Evolutionary conservation across 257 asterid genomes (phyloP), one percentile per base, ranked within the genome.

Genomic region (Avicennia marina): DNA sequence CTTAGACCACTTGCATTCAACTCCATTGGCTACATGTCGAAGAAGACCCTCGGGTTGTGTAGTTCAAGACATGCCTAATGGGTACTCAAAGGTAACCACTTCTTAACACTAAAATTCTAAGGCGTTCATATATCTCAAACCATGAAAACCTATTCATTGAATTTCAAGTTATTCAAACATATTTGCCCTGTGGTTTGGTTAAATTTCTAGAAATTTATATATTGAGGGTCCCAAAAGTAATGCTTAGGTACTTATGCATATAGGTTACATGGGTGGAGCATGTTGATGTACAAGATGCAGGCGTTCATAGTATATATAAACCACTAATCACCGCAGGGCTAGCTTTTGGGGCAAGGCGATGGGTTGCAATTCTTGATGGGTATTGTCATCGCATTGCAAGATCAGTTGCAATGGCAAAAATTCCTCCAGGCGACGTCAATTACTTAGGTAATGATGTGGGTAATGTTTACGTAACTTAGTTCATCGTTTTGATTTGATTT

Each of bases 61-160:
- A 44, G 81, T 85, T 53, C 90, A 85, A 69, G 94, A 85, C 58
- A 29, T 85, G 62, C 87, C 90, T 2, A 81, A 85, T 64, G 90
- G 94, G 48, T 85, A 77, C 84, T 81, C 94, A 3, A 85, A 82
- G 87, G 94, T 29, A 29, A n/a, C n/a, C n/a, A n/a, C n/a, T n/a
- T n/a, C n/a, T n/a, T n/a, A n/a, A n/a, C n/a, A n/a, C n/a, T n/a
- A n/a, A n/a, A n/a, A n/a, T n/a, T n/a, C n/a, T n/a, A n/a, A n/a
- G n/a, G n/a, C n/a, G n/a, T n/a, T n/a, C n/a, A n/a, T n/a, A n/a
- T n/a, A n/a, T n/a, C n/a, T n/a, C n/a, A n/a, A n/a, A n/a, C n/a
- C n/a, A n/a, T n/a, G n/a, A n/a, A n/a, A n/a, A n/a, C n/a, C n/a
- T n/a, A n/a, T n/a, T n/a, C n/a, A n/a, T n/a, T n/a, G n/a, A n/a